These are phyloP conservation scores for Dispira parvispora DNA, from an alignment of 192 early-diverging fungal species.

Conservation along the genomic window DNA sequence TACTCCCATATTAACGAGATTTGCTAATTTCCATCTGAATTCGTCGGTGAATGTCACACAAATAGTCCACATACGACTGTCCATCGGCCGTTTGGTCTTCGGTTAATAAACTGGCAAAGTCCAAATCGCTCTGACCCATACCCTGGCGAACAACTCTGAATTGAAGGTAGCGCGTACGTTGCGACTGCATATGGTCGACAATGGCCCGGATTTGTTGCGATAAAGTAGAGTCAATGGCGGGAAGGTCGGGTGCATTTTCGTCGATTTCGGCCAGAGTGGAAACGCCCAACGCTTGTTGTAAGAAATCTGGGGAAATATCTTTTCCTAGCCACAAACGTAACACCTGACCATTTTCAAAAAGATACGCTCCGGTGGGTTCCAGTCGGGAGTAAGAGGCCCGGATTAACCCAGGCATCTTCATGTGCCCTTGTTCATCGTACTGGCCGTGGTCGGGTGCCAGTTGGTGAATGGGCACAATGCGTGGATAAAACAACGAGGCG, in stretches of 20 bases:
- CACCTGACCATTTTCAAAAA: constrained; percentile 66
- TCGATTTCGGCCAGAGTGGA: constrained; percentile 53
- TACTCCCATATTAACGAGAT: background rate
- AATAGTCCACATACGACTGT: constrained; percentile 86
- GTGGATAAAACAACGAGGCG: constrained; percentile 72
- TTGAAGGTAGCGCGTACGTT: constrained; percentile 44
- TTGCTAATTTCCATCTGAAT: constrained; percentile 57
- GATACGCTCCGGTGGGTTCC: constrained; percentile 57
- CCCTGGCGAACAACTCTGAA: constrained; percentile 70
- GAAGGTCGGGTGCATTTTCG: constrained; percentile 28
- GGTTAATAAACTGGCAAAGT: constrained; percentile 55
- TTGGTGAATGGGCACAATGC: constrained; percentile 53
- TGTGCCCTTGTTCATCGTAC: constrained; percentile 30
- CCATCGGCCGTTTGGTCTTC: constrained; percentile 84
- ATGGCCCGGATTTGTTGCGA: constrained; percentile 49
- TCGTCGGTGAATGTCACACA: constrained; percentile 74
- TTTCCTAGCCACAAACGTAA: constrained; percentile 82
- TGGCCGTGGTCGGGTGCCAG: constrained; percentile 30
- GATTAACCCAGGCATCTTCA: constrained; percentile 44
- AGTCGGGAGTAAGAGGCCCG: constrained; percentile 65
- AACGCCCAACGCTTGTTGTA: constrained; percentile 72
- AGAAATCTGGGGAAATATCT: constrained; percentile 35
- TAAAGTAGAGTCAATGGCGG: constrained; percentile 42
- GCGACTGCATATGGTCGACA: constrained; percentile 38
- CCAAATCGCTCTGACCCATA: constrained; percentile 62